Evolutionary conservation across 805 yeast species (phyloP), one percentile per base, ranked within the genome.

Genomic region (Ogataea nonfermentans): DNA sequence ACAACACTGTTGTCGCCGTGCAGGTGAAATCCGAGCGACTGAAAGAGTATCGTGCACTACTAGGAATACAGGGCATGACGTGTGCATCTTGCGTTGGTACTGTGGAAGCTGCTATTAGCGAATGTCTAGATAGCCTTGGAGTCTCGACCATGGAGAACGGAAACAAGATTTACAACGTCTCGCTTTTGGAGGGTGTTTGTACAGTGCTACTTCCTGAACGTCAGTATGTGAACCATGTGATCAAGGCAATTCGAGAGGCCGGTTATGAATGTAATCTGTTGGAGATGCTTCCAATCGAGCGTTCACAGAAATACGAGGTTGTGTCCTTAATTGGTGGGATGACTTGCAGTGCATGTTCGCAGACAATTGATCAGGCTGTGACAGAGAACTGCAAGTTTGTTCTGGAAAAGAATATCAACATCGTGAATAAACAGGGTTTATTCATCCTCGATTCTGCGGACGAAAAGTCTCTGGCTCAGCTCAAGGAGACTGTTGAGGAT

Each of bases 261-360:
- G 78, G 77, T 1, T 68, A 68, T 49, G 71, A 70, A 6, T 74
- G 80, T 29, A 71, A 66, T 13, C 61, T 82, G 10, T 55, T 78
- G 6, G 87, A 82, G 47, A 65, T 82, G 7, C 55, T 79, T 15
- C 89, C 87, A 1, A 71, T 80, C 3, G 70, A 70, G 23, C 63
- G 74, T 24, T 64, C 76, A 6, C 52, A 65, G 5, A 72, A 70
- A 40, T 73, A 66, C 49, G 73, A 71, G 49, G 74, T 81, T 7
- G 64, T 70, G 9, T 88, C 87, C 1, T 62, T 78, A 0, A 76
- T 84, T 30, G 84, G 82, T 9, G 91, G 90, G 3, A 82, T 84
- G 58, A 78, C 88, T 0, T 84, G 91, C 61, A 79, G 84, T 6
- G 77, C 87, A 0, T 57, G 93, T 59, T 78, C 78, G 1, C 68